Evolutionary conservation across 768 basidiomycete species (phyloP).

Genomic region (Boletus sp.): DNA sequence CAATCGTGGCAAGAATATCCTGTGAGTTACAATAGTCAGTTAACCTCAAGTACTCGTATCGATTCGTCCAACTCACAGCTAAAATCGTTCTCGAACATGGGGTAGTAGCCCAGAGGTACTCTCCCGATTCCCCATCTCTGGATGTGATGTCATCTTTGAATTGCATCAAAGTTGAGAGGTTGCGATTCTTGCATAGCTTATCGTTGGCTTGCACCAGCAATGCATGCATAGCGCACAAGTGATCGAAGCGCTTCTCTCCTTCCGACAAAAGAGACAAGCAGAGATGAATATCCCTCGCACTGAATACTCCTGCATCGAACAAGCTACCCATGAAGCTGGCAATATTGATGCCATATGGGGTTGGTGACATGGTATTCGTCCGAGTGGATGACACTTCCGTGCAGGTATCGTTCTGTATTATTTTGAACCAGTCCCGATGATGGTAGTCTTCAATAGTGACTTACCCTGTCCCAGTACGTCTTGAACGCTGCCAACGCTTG

Average conservation of each 20-base stretch:
- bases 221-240: slow-evolving; percentile 36
- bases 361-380: slow-evolving; percentile 3
- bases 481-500: slow-evolving; percentile 16
- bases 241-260: slow-evolving; percentile 23
- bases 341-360: slow-evolving; percentile 25
- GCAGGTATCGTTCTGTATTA: slow-evolving; percentile 19
- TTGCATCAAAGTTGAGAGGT: slow-evolving; percentile 13
- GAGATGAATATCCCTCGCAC: slow-evolving; percentile 28
- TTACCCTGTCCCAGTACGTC: slow-evolving; percentile 15
- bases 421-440: neutral
- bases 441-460: neutral
- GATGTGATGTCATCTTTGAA: slow-evolving; percentile 21
- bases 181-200: slow-evolving; percentile 30
- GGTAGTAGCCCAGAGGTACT: slow-evolving; percentile 22
- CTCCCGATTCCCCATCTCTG: slow-evolving; percentile 10
- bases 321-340: slow-evolving; percentile 35
- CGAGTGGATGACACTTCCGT: neutral
- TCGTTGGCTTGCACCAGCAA: slow-evolving; percentile 33
- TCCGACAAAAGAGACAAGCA: slow-evolving; percentile 28
- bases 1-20: slow-evolving; percentile 29
- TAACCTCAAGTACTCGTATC: neutral
- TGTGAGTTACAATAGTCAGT: slow-evolving; percentile 10
- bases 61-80: slow-evolving; percentile 12
- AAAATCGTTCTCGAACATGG: slow-evolving; percentile 17
- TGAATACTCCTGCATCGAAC: slow-evolving; percentile 25